Conservation (phyloP, 345 rosid genomes). For the Acer negundo region DNA sequence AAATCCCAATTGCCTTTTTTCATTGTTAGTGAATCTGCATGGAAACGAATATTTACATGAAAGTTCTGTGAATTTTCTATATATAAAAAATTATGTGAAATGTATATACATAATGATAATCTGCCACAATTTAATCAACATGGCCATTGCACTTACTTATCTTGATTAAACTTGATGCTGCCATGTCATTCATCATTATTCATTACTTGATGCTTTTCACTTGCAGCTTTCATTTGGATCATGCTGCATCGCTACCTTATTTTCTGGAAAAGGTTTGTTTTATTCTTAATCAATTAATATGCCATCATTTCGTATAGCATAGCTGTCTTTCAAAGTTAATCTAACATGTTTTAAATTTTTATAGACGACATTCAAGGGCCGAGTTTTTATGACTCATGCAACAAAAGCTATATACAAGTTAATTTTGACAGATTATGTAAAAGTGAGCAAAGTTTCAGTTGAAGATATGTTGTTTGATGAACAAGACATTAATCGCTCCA, state of each 20-base stretch:
- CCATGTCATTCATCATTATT: too few relatives aligned
- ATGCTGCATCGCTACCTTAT: slow-evolving; percentile 95
- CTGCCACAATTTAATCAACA: too few relatives aligned
- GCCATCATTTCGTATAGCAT: neutral
- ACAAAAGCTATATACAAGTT: slow-evolving; percentile 93
- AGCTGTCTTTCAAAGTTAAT: neutral
- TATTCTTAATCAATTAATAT: slow-evolving; percentile 8
- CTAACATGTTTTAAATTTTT: slow-evolving; percentile 13
- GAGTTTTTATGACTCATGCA: slow-evolving; percentile 98
- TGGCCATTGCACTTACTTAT: too few relatives aligned
- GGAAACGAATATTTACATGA: too few relatives aligned
- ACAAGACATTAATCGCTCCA: slow-evolving; percentile 80
- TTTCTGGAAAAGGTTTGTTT: slow-evolving; percentile 84
- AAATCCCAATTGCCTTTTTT: too few relatives aligned
- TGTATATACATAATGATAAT: too few relatives aligned
- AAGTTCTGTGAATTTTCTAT: too few relatives aligned
- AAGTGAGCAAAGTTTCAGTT: slow-evolving; percentile 96
- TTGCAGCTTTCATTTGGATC: slow-evolving; percentile 99
- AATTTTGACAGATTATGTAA: slow-evolving; percentile 87
- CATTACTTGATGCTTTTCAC: slow-evolving; percentile 5
- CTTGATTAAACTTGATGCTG: too few relatives aligned
- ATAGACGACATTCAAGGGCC: slow-evolving; percentile 87
- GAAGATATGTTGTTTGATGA: slow-evolving; percentile 97
- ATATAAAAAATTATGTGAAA: too few relatives aligned
- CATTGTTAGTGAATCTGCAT: too few relatives aligned